Base-by-base conservation (phyloP, 2,329 filamentous ascomycete genomes). In the Colletotrichum viniferum region DNA sequence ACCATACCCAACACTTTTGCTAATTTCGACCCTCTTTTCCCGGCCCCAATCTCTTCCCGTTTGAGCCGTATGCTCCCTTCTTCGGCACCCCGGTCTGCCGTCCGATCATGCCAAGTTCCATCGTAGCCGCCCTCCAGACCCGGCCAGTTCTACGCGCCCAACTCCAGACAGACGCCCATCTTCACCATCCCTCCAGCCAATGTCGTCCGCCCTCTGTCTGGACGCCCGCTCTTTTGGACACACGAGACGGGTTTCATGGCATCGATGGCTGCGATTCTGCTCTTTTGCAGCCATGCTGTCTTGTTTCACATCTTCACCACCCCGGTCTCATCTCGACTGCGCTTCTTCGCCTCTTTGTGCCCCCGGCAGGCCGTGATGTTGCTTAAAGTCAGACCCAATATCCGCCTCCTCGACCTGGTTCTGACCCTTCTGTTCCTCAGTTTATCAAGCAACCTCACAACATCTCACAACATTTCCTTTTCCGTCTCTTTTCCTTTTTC, bases 191-290 rank as follows among this genome's bases (percentile, higher is more conserved):
- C 77, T 78, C 80, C 81, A 86, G 85, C 89, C 89, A 91, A 90
- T 90, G 86, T 88, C 85, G 84, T 84, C 82, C 82, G 83, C 83
- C 84, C 82, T 79, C 86, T 82, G 77, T 34, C 65, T 66, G 30
- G 71, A 77, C 80, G 77, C 78, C 79, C 82, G 82, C 80, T 81
- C 79, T 79, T 87, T 87, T 83, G 86, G 88, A 90, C 83, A 90
- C 89, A 86, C 83, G 77, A 82, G 81, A 81, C 79, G 78, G 81
- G 89, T 91, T 91, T 91, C 89, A 90, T 85, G 82, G 82, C 82
- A 81, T 77, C 77, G 81, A 78, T 67, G 67, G 73, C 81, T 77
- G 66, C 78, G 75, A 77, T 78, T 74, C 69, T 78, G 76, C 78
- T 79, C 69, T 78, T 76, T 65, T 71, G 79, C 70, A 72, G 67